Percentiles rank a stretch among this genome's conserved stretches.
Conservation (phyloP, 1,139 yeast genomes). For the Pneumocystis murina region DNA sequence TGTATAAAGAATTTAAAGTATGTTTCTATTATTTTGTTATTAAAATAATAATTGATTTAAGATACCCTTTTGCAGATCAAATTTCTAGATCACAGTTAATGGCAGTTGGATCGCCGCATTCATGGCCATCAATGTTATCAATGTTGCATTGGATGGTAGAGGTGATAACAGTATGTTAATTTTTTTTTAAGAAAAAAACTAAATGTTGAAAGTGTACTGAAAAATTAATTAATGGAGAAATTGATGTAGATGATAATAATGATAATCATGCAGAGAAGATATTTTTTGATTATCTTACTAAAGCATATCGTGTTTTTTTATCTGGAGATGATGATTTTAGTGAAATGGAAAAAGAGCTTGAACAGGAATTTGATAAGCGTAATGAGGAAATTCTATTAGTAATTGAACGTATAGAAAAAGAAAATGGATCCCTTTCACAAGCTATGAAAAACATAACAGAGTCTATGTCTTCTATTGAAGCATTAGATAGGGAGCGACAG, state of each 20-base stretch:
- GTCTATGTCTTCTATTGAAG: slow-evolving; percentile 29
- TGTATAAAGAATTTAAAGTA: slow-evolving; percentile 43
- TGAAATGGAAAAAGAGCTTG: slow-evolving; percentile 41
- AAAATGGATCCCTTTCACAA: slow-evolving; percentile 26
- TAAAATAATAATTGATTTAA: neutral
- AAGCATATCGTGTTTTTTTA: slow-evolving; percentile 54
- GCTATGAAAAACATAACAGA: slow-evolving; percentile 23
- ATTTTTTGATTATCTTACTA: slow-evolving; percentile 40
- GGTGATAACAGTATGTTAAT: slow-evolving; percentile 12
- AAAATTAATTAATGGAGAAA: slow-evolving; percentile 4
- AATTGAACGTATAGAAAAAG: slow-evolving; percentile 29
- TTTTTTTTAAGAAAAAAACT: neutral
- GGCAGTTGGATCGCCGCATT: slow-evolving; percentile 82
- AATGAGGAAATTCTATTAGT: slow-evolving; percentile 31
- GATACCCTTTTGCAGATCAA: slow-evolving; percentile 65
- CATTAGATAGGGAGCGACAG: slow-evolving; percentile 40
- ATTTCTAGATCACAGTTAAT: slow-evolving; percentile 39
- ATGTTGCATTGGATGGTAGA: slow-evolving; percentile 29
- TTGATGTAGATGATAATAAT: slow-evolving; percentile 5
- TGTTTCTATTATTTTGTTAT: neutral
- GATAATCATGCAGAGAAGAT: slow-evolving; percentile 9
- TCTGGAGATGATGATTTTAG: slow-evolving; percentile 48
- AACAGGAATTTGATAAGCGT: slow-evolving; percentile 36
- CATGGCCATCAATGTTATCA: slow-evolving; percentile 69
- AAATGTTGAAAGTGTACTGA: slow-evolving; percentile 4